Base-by-base conservation (phyloP, 148 eudicot species). In the Camellia sinensis region DNA sequence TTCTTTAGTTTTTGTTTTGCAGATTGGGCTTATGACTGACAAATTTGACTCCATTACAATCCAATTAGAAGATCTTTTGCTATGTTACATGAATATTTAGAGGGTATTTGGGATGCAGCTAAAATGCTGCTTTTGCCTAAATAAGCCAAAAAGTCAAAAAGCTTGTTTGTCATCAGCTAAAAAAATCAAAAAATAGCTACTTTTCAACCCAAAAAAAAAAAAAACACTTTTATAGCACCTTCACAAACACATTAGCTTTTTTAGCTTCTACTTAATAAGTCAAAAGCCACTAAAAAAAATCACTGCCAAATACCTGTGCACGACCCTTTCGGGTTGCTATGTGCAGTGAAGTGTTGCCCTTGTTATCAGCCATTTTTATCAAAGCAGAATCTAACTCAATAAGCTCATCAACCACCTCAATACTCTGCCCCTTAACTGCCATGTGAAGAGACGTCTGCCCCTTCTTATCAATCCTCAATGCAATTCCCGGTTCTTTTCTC, bases 381-480 rank as follows among this genome's bases (percentile, higher is more conserved):
- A 88, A 78, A 67, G 82, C 75, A 76, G 82, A 22, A 22, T 86
- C 86, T 0, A 80, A 82, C 50, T 79, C 74, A 44, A 87, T 69
- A 84, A 87, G 87, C 74, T 72, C 85, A 52, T 82, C 81, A 60
- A 89, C 87, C 43, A 89, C 82, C 75, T 86, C 83, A 79, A 82
- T 72, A 54, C 85, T 86, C 52, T 82, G 88, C 15, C 90, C 92
- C 77, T 89, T 89, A 50, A 76, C 92, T 3, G 92, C 92, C 92
- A 89, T 89, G 71, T 89, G 92, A 81, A 89, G 90, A 60, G 92
- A 86, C 9, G 92, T 89, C 61, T 89, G 92, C 9, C 92, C 92
- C 80, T 89, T 89, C 81, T 85, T 87, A 67, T 89, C 92, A 14
- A 13, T 83, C 81, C 81, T 79, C 48, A 59, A 61, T 21, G 78